Conservation (phyloP, 1,139 yeast species). For the Lodderomyces orthopsilosis region DNA sequence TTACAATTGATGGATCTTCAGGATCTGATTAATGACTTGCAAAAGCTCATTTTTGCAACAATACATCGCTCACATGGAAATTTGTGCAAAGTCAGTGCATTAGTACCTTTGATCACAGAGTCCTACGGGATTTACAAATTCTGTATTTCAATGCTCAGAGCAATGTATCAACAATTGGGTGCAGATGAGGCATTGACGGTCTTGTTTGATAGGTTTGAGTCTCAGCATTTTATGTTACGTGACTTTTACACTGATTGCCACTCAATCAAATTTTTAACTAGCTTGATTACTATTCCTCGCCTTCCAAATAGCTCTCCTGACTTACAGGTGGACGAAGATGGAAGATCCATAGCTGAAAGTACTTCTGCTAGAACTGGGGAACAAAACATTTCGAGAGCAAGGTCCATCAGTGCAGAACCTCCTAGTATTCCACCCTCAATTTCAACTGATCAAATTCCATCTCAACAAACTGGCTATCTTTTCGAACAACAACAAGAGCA, state of each 20-base stretch:
- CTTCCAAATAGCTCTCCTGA: conserved; percentile 70
- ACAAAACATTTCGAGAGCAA: conserved; percentile 33
- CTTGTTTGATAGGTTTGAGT: conserved; percentile 64
- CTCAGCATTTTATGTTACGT: conserved; percentile 77
- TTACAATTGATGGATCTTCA: conserved; percentile 84
- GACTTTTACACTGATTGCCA: conserved; percentile 92
- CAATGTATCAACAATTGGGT: conserved; percentile 75
- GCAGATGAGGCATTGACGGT: conserved; percentile 78
- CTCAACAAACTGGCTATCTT: conserved; percentile 50
- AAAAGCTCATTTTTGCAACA: conserved; percentile 72
- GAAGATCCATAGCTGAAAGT: conserved; percentile 25
- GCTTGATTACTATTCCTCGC: conserved; percentile 83
- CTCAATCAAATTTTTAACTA: conserved; percentile 76
- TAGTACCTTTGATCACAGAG: conserved; percentile 92
- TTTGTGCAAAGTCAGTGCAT: conserved; percentile 81
- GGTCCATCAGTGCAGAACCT: conserved; percentile 29
- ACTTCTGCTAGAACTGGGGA: conserved; percentile 16
- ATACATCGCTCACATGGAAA: conserved; percentile 63
- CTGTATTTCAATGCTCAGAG: conserved; percentile 86
- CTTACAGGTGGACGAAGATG: conserved; percentile 50
- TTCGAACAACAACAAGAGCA: conserved; percentile 61
- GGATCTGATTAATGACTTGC: conserved; percentile 79
- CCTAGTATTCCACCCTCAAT: conserved; percentile 35
- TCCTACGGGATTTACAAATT: conserved; percentile 91
- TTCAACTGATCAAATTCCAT: conserved; percentile 39